phyloP scores from a whole-genome alignment of 2,329 filamentous ascomycete genomes.

The Drechslerella dactyloides region DNA sequence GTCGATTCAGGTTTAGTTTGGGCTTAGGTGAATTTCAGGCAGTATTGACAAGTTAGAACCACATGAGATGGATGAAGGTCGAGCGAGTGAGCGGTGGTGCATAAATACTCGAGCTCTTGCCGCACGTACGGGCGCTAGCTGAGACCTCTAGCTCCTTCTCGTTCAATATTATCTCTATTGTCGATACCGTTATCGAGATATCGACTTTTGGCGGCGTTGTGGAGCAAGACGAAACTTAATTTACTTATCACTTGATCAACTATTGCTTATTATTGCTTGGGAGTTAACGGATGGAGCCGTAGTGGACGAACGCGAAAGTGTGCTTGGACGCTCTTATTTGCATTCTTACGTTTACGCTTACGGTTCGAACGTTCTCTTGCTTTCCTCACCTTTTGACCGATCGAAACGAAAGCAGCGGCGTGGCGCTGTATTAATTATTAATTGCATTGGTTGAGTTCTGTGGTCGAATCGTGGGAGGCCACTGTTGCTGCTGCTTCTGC shows the following conservation, averaged over 20 bases:
- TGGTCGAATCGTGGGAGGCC: no score
- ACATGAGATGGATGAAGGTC: background rate
- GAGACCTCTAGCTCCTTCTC: background rate
- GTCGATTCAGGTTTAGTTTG: constrained; percentile 3
- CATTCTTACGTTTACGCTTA: no score
- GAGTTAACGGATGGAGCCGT: no score
- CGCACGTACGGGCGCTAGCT: background rate
- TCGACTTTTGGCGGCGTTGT: background rate
- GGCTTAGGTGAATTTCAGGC: constrained; percentile 20
- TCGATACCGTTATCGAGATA: background rate
- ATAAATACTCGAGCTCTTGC: constrained; percentile 1
- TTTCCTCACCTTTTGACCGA: no score
- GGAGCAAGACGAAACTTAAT: no score
- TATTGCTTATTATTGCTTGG: no score
- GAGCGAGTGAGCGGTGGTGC: background rate
- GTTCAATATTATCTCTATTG: background rate
- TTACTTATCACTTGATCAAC: no score
- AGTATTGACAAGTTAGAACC: constrained; percentile 6
- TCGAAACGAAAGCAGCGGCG: no score
- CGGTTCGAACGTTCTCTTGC: no score
- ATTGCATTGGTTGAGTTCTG: no score
- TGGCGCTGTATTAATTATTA: no score
- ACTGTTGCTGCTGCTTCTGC: no score
- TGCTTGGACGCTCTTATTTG: background rate
- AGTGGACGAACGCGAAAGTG: background rate